Conservation (phyloP, 345 rosid species). For the Euphorbia lathyris region DNA sequence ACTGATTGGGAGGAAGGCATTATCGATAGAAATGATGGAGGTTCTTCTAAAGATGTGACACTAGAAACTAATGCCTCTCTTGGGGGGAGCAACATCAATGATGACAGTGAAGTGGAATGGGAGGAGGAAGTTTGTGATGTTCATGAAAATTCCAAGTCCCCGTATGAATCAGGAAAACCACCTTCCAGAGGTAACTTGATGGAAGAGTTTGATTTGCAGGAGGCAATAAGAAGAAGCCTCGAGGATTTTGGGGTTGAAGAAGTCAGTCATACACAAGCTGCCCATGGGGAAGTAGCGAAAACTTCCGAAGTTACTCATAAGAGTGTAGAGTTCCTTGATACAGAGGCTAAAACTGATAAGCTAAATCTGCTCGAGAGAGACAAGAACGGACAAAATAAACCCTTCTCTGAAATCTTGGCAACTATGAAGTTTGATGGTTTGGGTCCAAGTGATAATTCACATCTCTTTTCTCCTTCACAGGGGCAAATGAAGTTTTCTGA, state of each 20-base stretch:
- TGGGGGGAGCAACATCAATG: conserved; percentile 33
- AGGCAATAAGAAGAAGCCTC: conserved; percentile 89
- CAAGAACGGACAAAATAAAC: conserved; percentile 19
- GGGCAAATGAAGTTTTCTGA: conserved; percentile 29
- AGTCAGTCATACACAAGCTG: conserved; percentile 19
- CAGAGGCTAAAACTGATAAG: conserved; percentile 27
- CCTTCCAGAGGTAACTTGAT: conserved; percentile 57
- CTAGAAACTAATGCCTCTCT: conserved; percentile 31
- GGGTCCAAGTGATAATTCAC: conserved; percentile 27
- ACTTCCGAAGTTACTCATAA: conserved; percentile 25
- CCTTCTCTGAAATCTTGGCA: conserved; percentile 25
- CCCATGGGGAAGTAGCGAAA: conserved; percentile 14
- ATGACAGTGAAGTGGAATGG: conserved; percentile 65
- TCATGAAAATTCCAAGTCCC: conserved; percentile 25
- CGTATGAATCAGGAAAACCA: conserved; percentile 28
- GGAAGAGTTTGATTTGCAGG: conserved; percentile 83
- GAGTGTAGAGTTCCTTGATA: conserved; percentile 21
- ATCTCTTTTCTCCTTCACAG: conserved; percentile 24
- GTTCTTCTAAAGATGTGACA: conserved; percentile 22
- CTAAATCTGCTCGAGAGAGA: conserved; percentile 16
- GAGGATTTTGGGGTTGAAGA: conserved; percentile 38
- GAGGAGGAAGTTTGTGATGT: conserved; percentile 47
- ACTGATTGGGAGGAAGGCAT: conserved; percentile 67
- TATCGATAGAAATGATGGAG: conserved; percentile 25
- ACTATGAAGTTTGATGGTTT: conserved; percentile 19